Evolutionary conservation across 2,329 filamentous ascomycete genomes (phyloP).

Genomic region (Lecanosticta acicola): DNA sequence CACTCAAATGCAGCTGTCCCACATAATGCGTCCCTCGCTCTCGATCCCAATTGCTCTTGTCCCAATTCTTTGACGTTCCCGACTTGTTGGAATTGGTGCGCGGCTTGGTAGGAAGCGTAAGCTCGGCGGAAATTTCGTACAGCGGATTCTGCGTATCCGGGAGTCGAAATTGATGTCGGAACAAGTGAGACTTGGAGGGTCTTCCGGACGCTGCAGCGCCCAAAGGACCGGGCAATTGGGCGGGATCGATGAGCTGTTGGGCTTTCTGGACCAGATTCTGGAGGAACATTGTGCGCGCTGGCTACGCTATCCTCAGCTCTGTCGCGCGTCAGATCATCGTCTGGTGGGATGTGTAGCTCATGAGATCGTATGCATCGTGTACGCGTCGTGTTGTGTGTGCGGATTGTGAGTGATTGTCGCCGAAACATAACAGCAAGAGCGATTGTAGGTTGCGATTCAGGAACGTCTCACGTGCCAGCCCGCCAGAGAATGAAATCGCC

Average conservation of each 20-base stretch:
- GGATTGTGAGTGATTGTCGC: too few species aligned
- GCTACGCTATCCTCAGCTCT: not conserved
- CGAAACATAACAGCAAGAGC: too few species aligned
- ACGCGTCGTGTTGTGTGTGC: not conserved
- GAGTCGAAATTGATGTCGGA: conserved; percentile 93
- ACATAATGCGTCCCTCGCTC: conserved; percentile 68
- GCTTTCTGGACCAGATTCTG: conserved; percentile 90
- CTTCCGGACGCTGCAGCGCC: conserved; percentile 66
- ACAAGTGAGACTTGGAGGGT: conserved; percentile 85
- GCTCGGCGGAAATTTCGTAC: conserved; percentile 93
- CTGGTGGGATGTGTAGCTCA: conserved; percentile 4
- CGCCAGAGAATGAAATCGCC: too few species aligned
- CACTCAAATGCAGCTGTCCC: conserved; percentile 87
- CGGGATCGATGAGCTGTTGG: conserved; percentile 77
- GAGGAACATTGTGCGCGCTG: conserved; percentile 49
- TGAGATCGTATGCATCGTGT: conserved; percentile 3
- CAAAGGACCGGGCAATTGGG: conserved; percentile 56
- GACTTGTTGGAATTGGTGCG: conserved; percentile 21
- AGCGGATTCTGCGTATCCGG: conserved; percentile 87
- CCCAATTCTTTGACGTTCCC: conserved; percentile 43
- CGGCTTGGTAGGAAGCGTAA: conserved; percentile 71
- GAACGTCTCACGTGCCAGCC: too few species aligned
- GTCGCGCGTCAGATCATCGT: not conserved
- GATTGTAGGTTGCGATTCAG: too few species aligned
- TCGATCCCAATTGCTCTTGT: conserved; percentile 56